A percentile compares a stretch with the other conserved stretches of the same genome.
Evolutionary conservation across 371 early-diverging fungal genomes (phyloP).

Genomic region (Rhizopus stolonifer): DNA sequence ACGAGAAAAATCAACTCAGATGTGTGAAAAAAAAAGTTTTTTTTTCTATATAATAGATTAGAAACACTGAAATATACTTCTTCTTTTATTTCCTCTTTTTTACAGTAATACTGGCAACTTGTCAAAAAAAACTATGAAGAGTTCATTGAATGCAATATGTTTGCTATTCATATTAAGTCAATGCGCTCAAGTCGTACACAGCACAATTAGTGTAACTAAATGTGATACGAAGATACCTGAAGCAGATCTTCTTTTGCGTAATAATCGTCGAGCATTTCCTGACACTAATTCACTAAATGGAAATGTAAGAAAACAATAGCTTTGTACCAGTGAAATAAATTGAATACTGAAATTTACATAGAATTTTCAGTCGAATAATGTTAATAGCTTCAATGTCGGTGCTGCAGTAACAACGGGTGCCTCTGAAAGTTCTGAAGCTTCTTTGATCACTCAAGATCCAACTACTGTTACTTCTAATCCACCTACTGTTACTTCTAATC

Average conservation of each 20-base stretch:
- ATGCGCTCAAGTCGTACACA: slow-evolving; percentile 10
- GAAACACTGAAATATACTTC: too few relatives aligned
- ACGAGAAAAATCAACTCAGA: too few relatives aligned
- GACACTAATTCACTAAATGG: background rate
- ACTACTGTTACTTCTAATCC: too few relatives aligned
- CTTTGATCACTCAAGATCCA: background rate
- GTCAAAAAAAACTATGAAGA: background rate
- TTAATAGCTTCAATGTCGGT: background rate
- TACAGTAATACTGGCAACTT: background rate
- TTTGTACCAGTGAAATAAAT: too few relatives aligned
- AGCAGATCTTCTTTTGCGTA: background rate
- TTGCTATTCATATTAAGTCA: slow-evolving; percentile 8
- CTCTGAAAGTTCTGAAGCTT: background rate
- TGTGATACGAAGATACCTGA: background rate
- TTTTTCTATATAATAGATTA: too few relatives aligned
- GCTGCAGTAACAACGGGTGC: background rate
- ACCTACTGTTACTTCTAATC: background rate
- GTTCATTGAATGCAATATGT: slow-evolving; percentile 8
- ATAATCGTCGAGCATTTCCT: background rate
- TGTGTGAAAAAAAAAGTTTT: too few relatives aligned
- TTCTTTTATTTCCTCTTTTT: background rate
- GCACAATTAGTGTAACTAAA: slow-evolving; percentile 3
- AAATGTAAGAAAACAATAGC: slow-evolving; percentile 9
- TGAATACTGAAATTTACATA: background rate
- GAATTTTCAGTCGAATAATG: background rate